phyloP scores from a whole-genome alignment of 371 early-diverging fungal genomes.

The Basidiobolus meristosporus region DNA sequence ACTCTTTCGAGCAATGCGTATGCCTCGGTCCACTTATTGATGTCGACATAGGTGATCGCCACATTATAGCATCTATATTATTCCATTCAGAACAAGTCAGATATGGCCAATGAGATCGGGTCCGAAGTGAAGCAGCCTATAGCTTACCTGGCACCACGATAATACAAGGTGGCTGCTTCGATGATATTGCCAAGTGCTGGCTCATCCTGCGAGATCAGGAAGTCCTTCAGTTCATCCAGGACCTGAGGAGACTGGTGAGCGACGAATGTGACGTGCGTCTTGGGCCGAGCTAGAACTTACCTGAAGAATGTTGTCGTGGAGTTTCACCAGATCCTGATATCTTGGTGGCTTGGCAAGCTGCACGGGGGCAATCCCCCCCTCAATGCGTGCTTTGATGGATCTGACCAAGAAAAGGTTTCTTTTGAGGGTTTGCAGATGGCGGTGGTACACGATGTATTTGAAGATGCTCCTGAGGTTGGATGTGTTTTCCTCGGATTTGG shows the following conservation, averaged over 20 bases:
- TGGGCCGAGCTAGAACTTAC: conserved; percentile 17
- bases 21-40: conserved; percentile 26
- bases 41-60: conserved; percentile 22
- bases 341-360: conserved; percentile 10
- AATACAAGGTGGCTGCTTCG: conserved; percentile 21
- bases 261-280: too few relatives aligned
- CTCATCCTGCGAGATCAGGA: conserved; percentile 26
- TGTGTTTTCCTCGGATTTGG: conserved; percentile 39
- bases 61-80: too few relatives aligned
- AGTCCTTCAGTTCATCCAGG: too few relatives aligned
- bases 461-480: conserved; percentile 28
- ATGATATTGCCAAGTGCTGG: conserved; percentile 23
- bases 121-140: too few relatives aligned
- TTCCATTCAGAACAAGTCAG: too few relatives aligned
- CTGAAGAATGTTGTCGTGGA: conserved; percentile 43
- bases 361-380: conserved; percentile 5
- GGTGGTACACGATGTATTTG: conserved; percentile 29
- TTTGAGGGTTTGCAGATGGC: conserved; percentile 24
- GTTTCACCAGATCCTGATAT: conserved; percentile 37
- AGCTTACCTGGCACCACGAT: conserved; percentile 22
- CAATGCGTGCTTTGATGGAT: conserved; percentile 10
- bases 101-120: too few relatives aligned
- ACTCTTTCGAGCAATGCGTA: conserved; percentile 41
- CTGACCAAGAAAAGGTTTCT: conserved; percentile 24
- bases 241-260: too few relatives aligned